phyloP scores from a whole-genome alignment of 2,329 filamentous ascomycete species.

The Apiospora pterosperma region DNA sequence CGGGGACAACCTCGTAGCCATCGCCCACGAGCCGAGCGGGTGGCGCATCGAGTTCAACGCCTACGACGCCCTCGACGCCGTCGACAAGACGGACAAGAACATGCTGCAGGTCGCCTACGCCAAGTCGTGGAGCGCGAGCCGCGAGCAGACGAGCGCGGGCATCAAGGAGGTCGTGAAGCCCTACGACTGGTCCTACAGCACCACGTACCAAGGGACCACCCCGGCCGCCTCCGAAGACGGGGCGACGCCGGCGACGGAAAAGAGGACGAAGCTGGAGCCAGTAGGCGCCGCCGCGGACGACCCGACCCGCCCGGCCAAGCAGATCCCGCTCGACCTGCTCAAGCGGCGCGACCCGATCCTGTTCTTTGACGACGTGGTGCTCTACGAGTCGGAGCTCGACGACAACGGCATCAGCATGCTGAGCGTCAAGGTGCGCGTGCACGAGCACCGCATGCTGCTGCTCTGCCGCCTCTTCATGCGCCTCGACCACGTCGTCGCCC shows the following conservation, averaged over 20 bases:
- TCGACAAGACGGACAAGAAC: conserved; percentile 87
- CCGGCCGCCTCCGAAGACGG: conserved; percentile 15
- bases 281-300: conserved; percentile 10
- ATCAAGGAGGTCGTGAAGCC: conserved; percentile 94
- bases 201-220: conserved; percentile 75
- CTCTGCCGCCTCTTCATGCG: conserved; percentile 88
- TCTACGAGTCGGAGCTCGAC: conserved; percentile 96
- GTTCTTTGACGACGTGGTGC: conserved; percentile 93
- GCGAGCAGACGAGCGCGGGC: conserved; percentile 75
- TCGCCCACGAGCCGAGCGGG: conserved; percentile 69
- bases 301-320: conserved; percentile 27
- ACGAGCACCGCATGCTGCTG: conserved; percentile 83
- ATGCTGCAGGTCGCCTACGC: conserved; percentile 96
- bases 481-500: conserved; percentile 82
- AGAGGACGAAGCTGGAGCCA: background rate
- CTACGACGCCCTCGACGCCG: conserved; percentile 80
- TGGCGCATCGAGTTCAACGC: conserved; percentile 84
- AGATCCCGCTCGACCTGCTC: conserved; percentile 82
- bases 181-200: conserved; percentile 98
- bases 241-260: background rate
- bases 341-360: conserved; percentile 88
- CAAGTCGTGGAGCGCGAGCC: conserved; percentile 69
- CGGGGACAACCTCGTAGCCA: conserved; percentile 81
- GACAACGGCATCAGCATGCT: conserved; percentile 94
- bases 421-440: conserved; percentile 88